Conservation (phyloP, 768 basidiomycete genomes). For the Rhodotorula sphaerocarpa region DNA sequence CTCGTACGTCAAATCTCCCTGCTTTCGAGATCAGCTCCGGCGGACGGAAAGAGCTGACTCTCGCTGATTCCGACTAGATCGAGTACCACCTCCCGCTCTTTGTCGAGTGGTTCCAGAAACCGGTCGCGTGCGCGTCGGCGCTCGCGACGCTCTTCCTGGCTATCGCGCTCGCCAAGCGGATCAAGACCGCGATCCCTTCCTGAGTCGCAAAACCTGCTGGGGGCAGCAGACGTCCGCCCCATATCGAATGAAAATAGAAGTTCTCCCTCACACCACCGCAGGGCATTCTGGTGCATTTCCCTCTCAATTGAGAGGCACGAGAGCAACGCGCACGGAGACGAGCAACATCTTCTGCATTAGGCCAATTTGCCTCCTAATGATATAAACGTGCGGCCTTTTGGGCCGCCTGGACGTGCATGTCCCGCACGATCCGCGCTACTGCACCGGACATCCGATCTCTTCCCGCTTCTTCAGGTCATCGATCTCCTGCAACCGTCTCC, state of each 20-base stretch:
- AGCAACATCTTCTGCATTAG: no score
- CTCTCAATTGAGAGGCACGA: no score
- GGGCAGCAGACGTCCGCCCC: background rate
- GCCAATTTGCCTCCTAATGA: no score
- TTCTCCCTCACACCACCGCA: no score
- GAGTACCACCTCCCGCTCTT: conserved; percentile 72
- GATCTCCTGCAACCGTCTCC: background rate
- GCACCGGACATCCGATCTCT: background rate
- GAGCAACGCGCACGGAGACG: no score
- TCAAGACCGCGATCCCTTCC: conserved; percentile 50
- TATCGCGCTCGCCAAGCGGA: conserved; percentile 49
- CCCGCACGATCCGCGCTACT: background rate
- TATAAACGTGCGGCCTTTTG: no score
- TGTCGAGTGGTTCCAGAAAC: conserved; percentile 64
- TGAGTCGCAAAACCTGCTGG: background rate
- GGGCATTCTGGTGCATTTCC: no score
- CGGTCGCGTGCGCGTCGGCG: conserved; percentile 63
- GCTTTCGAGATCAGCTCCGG: background rate
- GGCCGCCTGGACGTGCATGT: no score
- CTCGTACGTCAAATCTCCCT: conserved; percentile 56
- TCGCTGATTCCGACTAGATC: conserved; percentile 51
- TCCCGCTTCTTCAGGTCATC: background rate
- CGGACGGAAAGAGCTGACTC: background rate
- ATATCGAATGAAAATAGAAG: background rate
- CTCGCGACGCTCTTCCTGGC: conserved; percentile 60